These are phyloP conservation scores for Clitoria ternatea DNA, from an alignment of 306 rosid species.

Conservation along the genomic window DNA sequence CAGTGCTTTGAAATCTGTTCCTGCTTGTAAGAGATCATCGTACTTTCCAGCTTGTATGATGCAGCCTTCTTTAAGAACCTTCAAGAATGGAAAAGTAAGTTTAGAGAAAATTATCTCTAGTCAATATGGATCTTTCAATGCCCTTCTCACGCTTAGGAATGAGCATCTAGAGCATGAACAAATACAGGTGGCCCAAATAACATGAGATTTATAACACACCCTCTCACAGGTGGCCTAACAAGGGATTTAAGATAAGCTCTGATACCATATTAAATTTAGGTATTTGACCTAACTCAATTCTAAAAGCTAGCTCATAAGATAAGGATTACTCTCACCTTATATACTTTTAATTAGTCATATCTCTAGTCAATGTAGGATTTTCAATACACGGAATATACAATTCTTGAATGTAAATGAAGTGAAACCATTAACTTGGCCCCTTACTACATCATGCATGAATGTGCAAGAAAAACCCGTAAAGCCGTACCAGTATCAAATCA, in stretches of 20 bases:
- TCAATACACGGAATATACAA: background rate
- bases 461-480: conserved; percentile 12
- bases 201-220: no score
- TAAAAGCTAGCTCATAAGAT: no score
- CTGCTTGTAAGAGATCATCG: conserved; percentile 94
- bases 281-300: no score
- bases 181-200: no score
- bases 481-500: conserved; percentile 89
- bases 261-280: no score
- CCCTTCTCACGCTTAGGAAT: no score
- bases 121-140: conserved; percentile 13
- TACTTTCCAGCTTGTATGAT: conserved; percentile 95
- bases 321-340: no score
- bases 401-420: background rate
- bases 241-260: no score
- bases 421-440: conserved; percentile 17
- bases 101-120: conserved; percentile 17
- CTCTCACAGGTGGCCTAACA: no score
- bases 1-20: conserved; percentile 88
- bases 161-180: no score
- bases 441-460: conserved; percentile 18
- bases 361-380: no score
- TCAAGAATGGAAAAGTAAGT: conserved; percentile 27
- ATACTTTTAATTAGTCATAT: no score
- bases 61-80: conserved; percentile 92